These are phyloP conservation scores for Epichloe typhina DNA, from an alignment of 2,329 filamentous ascomycete species.

Conservation along the genomic window DNA sequence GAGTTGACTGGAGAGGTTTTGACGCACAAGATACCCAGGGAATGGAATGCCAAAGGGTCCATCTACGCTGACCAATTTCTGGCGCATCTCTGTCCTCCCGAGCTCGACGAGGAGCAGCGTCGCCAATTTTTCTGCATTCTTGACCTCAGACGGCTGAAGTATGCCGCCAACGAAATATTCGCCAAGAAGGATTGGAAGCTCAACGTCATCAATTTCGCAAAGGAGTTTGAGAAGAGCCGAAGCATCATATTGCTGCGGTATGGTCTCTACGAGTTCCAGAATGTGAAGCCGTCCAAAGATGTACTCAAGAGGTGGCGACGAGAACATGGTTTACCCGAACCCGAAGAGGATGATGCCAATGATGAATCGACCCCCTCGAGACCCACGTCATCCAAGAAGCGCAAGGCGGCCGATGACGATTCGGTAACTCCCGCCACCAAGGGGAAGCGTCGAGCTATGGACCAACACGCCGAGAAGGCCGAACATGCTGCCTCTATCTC, in stretches of 20 bases:
- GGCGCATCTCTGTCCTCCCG: constrained; percentile 40
- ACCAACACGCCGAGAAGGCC: constrained; percentile 27
- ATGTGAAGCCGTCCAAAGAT: constrained; percentile 44
- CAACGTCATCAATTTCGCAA: constrained; percentile 49
- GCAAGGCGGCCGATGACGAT: constrained; percentile 42
- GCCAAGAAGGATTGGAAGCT: constrained; percentile 48
- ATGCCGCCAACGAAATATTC: constrained; percentile 48
- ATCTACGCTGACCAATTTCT: constrained; percentile 49
- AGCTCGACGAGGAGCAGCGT: constrained; percentile 45
- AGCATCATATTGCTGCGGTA: constrained; percentile 49
- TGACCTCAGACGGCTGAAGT: constrained; percentile 47
- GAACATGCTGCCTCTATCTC: constrained; percentile 11
- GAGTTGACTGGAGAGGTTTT: constrained; percentile 43
- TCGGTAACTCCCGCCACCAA: constrained; percentile 24
- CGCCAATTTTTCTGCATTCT: constrained; percentile 52
- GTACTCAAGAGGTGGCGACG: constrained; percentile 45
- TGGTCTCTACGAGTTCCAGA: constrained; percentile 50
- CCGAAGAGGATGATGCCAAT: constrained; percentile 29
- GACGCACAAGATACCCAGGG: constrained; percentile 38
- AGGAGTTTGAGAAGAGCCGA: constrained; percentile 51
- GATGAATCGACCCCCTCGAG: constrained; percentile 16
- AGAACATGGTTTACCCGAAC: constrained; percentile 39
- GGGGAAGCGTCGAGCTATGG: constrained; percentile 37
- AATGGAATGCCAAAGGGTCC: constrained; percentile 37
- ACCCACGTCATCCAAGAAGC: constrained; percentile 31